Conservation (phyloP, 352 stramenopile genomes). For the Pythium dissimile region DNA sequence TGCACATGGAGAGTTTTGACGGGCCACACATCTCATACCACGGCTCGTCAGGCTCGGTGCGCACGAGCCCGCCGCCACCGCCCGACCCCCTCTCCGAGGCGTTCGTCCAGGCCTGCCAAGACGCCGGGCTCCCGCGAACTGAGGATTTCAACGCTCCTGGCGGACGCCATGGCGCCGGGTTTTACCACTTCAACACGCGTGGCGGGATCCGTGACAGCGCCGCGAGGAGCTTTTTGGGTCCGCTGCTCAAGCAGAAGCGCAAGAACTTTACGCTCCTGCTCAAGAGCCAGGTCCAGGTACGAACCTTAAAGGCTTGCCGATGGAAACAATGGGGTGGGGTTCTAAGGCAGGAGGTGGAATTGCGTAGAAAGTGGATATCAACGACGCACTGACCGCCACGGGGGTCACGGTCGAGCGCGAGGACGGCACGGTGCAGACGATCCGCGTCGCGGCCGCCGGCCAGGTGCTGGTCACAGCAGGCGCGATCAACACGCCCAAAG, state of each 20-base stretch:
- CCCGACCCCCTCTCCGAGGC: slow-evolving; percentile 34
- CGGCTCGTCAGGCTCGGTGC: slow-evolving; percentile 45
- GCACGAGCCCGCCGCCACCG: slow-evolving; percentile 40
- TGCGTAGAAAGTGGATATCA: slow-evolving; percentile 49
- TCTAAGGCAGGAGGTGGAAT: no score
- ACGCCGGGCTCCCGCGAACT: slow-evolving; percentile 52
- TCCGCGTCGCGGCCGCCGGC: slow-evolving; percentile 35
- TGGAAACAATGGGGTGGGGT: no score
- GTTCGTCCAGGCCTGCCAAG: slow-evolving; percentile 51
- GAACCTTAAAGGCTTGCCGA: no score
- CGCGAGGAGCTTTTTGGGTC: slow-evolving; percentile 63
- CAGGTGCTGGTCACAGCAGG: slow-evolving; percentile 79
- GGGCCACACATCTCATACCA: slow-evolving; percentile 54
- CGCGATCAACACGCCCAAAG: slow-evolving; percentile 84
- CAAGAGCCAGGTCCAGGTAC: slow-evolving; percentile 64
- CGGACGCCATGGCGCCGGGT: slow-evolving; percentile 62
- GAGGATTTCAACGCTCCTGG: slow-evolving; percentile 82
- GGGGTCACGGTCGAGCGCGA: slow-evolving; percentile 38
- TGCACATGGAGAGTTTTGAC: slow-evolving; percentile 73
- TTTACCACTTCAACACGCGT: slow-evolving; percentile 87
- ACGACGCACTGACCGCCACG: slow-evolving; percentile 33
- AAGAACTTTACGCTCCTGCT: slow-evolving; percentile 52
- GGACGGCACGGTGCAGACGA: slow-evolving; percentile 34
- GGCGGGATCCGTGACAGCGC: slow-evolving; percentile 82
- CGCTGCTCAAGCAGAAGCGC: slow-evolving; percentile 35